phyloP scores from a whole-genome alignment of 148 eudicot genomes.

The Dysphania ambrosioides region DNA sequence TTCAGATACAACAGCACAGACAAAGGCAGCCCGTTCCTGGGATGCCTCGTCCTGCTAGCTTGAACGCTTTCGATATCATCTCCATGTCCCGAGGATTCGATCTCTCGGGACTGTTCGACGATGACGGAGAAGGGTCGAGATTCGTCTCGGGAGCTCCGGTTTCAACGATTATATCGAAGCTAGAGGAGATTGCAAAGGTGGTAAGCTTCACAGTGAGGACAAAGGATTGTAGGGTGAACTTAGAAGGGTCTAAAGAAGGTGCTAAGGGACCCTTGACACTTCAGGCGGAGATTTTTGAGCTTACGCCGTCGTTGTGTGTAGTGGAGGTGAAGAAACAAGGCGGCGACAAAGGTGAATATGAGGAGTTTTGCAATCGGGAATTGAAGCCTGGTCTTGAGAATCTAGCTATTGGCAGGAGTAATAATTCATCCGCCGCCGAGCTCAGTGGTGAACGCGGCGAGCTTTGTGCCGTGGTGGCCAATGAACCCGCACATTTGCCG shows the following conservation, averaged over 20 bases:
- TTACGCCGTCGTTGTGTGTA: constrained; percentile 63
- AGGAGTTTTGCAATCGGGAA: constrained; percentile 57
- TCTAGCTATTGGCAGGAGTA: constrained; percentile 21
- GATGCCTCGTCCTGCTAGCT: constrained; percentile 65
- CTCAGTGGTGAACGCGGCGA: too few relatives aligned
- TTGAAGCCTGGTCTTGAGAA: constrained; percentile 62
- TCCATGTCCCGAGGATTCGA: constrained; percentile 69
- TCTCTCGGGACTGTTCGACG: constrained; percentile 72
- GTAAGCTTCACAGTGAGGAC: constrained; percentile 69
- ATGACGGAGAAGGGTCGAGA: constrained; percentile 53
- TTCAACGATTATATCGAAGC: constrained; percentile 52
- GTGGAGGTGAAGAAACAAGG: constrained; percentile 73
- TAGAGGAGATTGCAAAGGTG: constrained; percentile 78
- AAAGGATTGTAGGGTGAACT: constrained; percentile 65
- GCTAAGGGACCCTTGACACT: constrained; percentile 61
- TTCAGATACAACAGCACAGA: neutral
- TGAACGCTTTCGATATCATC: constrained; percentile 78
- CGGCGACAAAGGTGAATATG: constrained; percentile 69
- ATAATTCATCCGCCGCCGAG: too few relatives aligned
- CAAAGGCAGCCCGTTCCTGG: constrained; percentile 35
- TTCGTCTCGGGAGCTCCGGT: constrained; percentile 64
- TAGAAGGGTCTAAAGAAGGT: constrained; percentile 71
- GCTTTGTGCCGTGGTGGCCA: too few relatives aligned
- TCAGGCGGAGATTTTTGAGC: constrained; percentile 73
- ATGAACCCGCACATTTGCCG: too few relatives aligned